Conservation (phyloP, 163 green algal species). For the Volvox carteri region DNA sequence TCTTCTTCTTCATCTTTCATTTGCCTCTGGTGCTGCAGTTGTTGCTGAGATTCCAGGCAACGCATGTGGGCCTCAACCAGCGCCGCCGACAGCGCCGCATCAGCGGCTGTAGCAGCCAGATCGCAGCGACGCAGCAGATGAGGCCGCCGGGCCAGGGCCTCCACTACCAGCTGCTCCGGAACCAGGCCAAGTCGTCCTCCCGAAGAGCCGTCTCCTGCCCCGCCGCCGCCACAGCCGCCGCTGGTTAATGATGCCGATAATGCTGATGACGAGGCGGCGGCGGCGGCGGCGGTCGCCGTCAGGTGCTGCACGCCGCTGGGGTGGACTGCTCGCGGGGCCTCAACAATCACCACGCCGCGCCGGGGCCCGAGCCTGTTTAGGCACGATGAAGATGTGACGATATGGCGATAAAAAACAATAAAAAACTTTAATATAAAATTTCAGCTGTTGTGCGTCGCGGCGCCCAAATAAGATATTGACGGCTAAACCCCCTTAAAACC, state of each 20-base stretch:
- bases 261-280: not conserved
- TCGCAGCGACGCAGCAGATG: constrained; percentile 1
- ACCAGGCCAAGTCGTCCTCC: not conserved
- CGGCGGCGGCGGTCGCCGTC: not conserved
- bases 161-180: not conserved
- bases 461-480: too few relatives aligned
- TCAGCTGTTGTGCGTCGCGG: too few relatives aligned
- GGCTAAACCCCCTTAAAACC: too few relatives aligned
- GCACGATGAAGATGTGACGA: too few relatives aligned
- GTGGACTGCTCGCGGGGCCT: constrained; percentile 21
- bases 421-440: too few relatives aligned
- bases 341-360: constrained; percentile 13
- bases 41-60: not conserved
- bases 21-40: not conserved
- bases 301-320: not conserved
- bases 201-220: too few relatives aligned
- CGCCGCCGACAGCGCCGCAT: constrained; percentile 2
- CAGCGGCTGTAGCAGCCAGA: constrained; percentile 17
- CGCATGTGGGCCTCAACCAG: constrained; percentile 1
- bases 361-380: constrained; percentile 11
- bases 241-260: too few relatives aligned
- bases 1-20: not conserved
- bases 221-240: not conserved
- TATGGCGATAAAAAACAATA: too few relatives aligned
- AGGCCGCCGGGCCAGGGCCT: constrained; percentile 3